A percentile compares a stretch with the other conserved stretches of the same genome.
Conservation (phyloP, 345 rosid genomes). For the Geranium brycei region DNA sequence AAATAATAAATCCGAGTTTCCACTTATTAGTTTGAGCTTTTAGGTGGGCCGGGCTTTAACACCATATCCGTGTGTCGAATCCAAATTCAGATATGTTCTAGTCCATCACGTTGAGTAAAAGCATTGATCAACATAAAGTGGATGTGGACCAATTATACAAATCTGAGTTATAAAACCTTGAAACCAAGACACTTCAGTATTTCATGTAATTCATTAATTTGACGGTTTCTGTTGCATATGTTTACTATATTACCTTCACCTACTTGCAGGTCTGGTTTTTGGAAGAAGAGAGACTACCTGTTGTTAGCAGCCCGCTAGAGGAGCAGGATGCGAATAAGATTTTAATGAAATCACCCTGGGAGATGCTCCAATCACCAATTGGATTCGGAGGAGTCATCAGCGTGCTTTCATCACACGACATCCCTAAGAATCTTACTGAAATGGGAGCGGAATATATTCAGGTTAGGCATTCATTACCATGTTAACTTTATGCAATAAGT, state of each 20-base stretch:
- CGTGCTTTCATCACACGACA: slow-evolving; percentile 40
- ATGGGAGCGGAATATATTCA: slow-evolving; percentile 50
- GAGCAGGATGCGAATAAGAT: slow-evolving; percentile 47
- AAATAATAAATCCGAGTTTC: too few relatives aligned
- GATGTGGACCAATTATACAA: too few relatives aligned
- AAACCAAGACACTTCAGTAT: too few relatives aligned
- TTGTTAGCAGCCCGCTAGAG: slow-evolving; percentile 38
- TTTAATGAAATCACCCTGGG: slow-evolving; percentile 93
- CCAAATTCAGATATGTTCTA: too few relatives aligned
- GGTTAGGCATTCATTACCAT: slow-evolving; percentile 26
- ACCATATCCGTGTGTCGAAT: too few relatives aligned
- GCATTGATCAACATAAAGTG: too few relatives aligned
- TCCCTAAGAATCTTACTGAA: slow-evolving; percentile 38
- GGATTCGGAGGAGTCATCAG: slow-evolving; percentile 66
- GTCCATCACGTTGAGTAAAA: too few relatives aligned
- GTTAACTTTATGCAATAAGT: background rate
- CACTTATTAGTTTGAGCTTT: too few relatives aligned
- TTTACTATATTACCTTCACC: slow-evolving; percentile 4
- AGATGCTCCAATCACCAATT: slow-evolving; percentile 63
- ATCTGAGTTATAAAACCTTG: too few relatives aligned
- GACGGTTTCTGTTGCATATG: background rate
- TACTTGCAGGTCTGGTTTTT: slow-evolving; percentile 55
- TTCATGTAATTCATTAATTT: too few relatives aligned
- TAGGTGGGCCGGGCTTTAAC: too few relatives aligned
- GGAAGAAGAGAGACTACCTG: slow-evolving; percentile 68